Base-by-base conservation (phyloP, 106 monocot species). In the Triglochin maritima region DNA sequence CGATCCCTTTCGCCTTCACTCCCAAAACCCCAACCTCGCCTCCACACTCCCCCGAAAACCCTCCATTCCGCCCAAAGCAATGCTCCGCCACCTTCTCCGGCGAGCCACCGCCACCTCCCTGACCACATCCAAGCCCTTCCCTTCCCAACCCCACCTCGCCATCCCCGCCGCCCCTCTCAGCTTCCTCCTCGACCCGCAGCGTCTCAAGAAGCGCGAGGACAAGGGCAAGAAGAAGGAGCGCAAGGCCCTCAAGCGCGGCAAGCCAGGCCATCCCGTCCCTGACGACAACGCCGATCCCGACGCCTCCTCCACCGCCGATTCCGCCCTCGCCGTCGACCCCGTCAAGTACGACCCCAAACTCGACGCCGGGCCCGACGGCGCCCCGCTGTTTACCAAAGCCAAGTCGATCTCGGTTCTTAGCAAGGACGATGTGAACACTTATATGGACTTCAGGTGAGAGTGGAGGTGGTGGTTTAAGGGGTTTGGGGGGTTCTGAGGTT, bases 361-460 rank as follows among this genome's bases (percentile, higher is more conserved):
- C 50, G 98, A 98, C 55, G 81, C 92, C 59, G 92, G 98, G 5
- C 86, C 86, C 62, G 72, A 72, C 7, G 92, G 98, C 17, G 72
- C 80, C 6, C 92, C 91, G 1, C 80, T 98, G 29, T 98, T 92
- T 73, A 66, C 81, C 54, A 62, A 79, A 56, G 77, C 79, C 43
- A 71, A 70, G n/a, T 89, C 92, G 44, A 80, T 98, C 64, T 64
- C 78, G 4, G 52, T 72, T 3, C 70, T 98, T 17, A 62, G 62
- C 4, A 76, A 60, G 43, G 70, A 66, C 45, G 76, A 95, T 29
- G 70, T 79, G 15, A 69, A 75, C 77, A 67, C 83, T 51, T 95
- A 95, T 66, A 80, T 95, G 10, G 94, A 95, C 49, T 87, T 94
- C 81, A 87, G 81, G 94, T 86, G 68, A 0, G 14, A 5, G 10